Evolutionary conservation across 31 red algal genomes (phyloP).

Genomic region (Porphyra umbilicalis): DNA sequence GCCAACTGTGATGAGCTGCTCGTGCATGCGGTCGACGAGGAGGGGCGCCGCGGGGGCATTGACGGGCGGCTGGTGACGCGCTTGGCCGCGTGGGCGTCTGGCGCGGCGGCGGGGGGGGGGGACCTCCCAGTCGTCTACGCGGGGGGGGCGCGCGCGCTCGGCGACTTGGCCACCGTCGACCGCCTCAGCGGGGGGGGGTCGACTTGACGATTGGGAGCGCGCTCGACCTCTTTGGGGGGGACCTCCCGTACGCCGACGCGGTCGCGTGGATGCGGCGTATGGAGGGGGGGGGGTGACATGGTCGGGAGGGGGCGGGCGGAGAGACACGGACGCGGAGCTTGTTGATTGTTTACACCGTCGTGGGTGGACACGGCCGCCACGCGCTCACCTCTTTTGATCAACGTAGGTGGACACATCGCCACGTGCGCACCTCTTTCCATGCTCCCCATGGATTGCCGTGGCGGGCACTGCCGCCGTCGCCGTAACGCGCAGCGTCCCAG

Average conservation of each 20-base stretch:
- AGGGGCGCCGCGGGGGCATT: conserved; percentile 77
- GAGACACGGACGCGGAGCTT: too few species aligned
- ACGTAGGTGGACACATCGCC: too few species aligned
- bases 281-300: not conserved
- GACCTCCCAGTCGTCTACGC: conserved; percentile 76
- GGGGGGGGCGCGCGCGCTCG: conserved; percentile 61
- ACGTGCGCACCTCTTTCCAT: too few species aligned
- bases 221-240: conserved; percentile 91
- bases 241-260: conserved; percentile 56
- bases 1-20: conserved; percentile 83
- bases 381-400: too few species aligned
- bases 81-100: conserved; percentile 39
- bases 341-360: too few species aligned
- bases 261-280: conserved; percentile 33
- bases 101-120: not conserved
- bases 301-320: too few species aligned
- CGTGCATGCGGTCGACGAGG: conserved; percentile 93
- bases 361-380: too few species aligned
- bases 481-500: too few species aligned
- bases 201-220: conserved; percentile 93
- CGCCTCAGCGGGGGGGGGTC: conserved; percentile 59
- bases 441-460: too few species aligned
- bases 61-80: conserved; percentile 55
- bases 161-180: conserved; percentile 56
- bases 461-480: too few species aligned